Evolutionary conservation across 1,284 basidiomycete species (phyloP).

Genomic region (Hemileia vastatrix): DNA sequence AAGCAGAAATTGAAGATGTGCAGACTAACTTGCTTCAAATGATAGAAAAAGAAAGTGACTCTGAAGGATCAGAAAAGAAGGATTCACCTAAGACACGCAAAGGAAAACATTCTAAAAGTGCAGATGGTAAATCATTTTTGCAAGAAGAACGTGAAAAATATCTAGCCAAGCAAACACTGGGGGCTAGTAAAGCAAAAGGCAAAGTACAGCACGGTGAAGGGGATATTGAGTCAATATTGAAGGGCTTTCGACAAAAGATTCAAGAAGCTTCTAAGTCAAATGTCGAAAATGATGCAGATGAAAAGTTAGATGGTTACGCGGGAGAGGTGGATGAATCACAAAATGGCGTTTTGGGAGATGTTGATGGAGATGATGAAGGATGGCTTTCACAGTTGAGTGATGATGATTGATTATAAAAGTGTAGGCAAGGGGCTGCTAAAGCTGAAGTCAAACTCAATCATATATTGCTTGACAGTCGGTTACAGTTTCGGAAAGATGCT

Average conservation of each 20-base stretch:
- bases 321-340: conserved; percentile 16
- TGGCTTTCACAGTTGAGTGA: conserved; percentile 18
- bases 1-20: conserved; percentile 72
- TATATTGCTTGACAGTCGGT: background rate
- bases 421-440: background rate
- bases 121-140: conserved; percentile 12
- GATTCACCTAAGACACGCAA: too few species aligned
- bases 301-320: conserved; percentile 17
- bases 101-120: background rate
- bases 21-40: conserved; percentile 76
- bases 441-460: background rate
- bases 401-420: background rate
- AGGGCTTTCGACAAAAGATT: conserved; percentile 16
- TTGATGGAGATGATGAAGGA: conserved; percentile 21
- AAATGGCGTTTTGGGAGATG: conserved; percentile 18
- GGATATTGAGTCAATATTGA: conserved; percentile 4
- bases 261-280: conserved; percentile 5
- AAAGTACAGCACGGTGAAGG: background rate
- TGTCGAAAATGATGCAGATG: background rate
- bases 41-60: conserved; percentile 11
- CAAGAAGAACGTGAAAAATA: conserved; percentile 11
- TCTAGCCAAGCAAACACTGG: too few species aligned
- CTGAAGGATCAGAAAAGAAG: conserved; percentile 10
- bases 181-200: background rate
- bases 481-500: conserved; percentile 19